Conservation (phyloP, 2,329 filamentous ascomycete species). For the Ophiostoma novo-ulmi region DNA sequence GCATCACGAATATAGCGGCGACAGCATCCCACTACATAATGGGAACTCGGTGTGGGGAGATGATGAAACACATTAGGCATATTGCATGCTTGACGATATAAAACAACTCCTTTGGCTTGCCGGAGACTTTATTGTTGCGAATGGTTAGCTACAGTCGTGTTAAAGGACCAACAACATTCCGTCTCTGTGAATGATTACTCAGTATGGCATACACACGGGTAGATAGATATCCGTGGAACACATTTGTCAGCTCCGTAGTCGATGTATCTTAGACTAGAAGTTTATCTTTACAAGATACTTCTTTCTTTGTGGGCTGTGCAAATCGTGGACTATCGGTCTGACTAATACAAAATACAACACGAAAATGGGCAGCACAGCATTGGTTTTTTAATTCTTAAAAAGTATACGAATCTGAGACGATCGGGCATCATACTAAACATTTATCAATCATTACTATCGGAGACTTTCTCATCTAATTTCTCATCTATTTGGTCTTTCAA, state of each 20-base stretch:
- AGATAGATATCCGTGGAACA: not conserved
- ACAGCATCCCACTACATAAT: too few species aligned
- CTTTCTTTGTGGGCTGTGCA: not conserved
- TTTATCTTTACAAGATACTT: not conserved
- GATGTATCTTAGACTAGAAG: not conserved
- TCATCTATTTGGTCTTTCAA: not conserved
- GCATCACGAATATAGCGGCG: too few species aligned
- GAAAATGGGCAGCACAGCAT: not conserved
- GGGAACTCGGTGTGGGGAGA: not conserved
- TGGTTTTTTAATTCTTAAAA: too few species aligned
- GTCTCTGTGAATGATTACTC: not conserved
- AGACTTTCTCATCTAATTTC: not conserved
- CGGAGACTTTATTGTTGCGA: not conserved
- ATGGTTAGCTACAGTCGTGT: not conserved
- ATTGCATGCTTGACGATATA: not conserved
- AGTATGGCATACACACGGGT: not conserved
- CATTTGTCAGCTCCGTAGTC: not conserved
- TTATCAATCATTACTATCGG: not conserved
- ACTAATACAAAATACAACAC: not conserved
- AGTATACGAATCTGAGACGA: not conserved
- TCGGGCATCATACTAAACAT: not conserved
- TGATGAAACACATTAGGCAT: not conserved
- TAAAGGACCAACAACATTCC: not conserved
- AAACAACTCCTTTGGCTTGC: not conserved
- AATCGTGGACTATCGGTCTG: not conserved